Percentiles rank a stretch among this genome's conserved stretches.
Conservation (phyloP, 2,329 filamentous ascomycete species). For the Penicillium thymicola region DNA sequence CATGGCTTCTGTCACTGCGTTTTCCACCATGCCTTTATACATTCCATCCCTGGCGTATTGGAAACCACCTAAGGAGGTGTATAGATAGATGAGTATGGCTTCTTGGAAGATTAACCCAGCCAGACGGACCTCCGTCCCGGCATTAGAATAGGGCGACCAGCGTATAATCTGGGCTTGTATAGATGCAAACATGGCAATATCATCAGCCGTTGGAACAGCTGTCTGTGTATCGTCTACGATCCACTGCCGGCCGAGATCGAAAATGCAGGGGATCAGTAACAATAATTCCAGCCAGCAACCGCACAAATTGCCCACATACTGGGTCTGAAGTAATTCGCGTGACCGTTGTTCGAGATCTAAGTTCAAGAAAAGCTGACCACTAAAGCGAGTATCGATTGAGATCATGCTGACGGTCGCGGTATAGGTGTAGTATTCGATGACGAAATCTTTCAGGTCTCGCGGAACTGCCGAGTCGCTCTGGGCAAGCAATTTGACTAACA, state of each 20-base stretch:
- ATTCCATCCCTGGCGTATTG: constrained; percentile 26
- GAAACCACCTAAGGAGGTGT: constrained; percentile 27
- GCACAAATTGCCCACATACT: constrained; percentile 32
- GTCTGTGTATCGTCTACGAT: constrained; percentile 27
- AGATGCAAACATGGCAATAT: constrained; percentile 45
- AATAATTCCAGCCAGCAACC: constrained; percentile 33
- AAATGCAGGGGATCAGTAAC: constrained; percentile 31
- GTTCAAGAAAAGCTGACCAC: constrained; percentile 32
- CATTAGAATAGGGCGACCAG: constrained; percentile 39
- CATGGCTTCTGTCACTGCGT: constrained; percentile 28
- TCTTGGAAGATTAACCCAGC: constrained; percentile 48
- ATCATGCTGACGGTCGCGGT: constrained; percentile 50
- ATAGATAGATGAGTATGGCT: constrained; percentile 45
- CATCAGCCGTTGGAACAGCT: constrained; percentile 36
- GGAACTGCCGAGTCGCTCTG: constrained; percentile 33
- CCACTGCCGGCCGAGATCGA: constrained; percentile 36
- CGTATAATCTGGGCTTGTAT: constrained; percentile 44
- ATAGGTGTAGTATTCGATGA: constrained; percentile 51
- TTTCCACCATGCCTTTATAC: constrained; percentile 25
- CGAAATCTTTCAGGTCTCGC: constrained; percentile 44
- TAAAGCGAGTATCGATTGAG: constrained; percentile 37
- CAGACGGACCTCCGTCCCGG: constrained; percentile 39
- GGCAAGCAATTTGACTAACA: constrained; percentile 40
- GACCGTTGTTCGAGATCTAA: constrained; percentile 45
- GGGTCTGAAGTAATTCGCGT: constrained; percentile 23